These are phyloP conservation scores for Candida rishiriensis DNA, from an alignment of 805 yeast genomes.

Conservation along the genomic window DNA sequence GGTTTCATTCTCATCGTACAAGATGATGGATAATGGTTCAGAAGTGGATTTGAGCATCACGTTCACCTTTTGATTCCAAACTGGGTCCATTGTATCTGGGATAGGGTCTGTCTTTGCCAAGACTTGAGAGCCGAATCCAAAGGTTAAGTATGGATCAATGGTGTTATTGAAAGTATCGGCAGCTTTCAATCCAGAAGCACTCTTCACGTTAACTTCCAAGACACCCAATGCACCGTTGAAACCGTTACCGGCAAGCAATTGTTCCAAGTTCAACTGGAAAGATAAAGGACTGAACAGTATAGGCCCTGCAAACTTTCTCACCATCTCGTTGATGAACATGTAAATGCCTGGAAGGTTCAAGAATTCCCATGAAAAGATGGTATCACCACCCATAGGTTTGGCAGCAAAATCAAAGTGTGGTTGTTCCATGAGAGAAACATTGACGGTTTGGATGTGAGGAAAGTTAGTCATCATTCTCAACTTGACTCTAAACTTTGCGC, in stretches of 20 bases:
- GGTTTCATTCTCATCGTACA: conserved; percentile 62
- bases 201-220: conserved; percentile 59
- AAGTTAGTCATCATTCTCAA: conserved; percentile 84
- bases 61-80: conserved; percentile 77
- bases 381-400: conserved; percentile 70
- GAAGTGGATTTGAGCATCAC: conserved; percentile 69
- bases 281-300: conserved; percentile 86
- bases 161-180: conserved; percentile 71
- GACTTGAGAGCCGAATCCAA: conserved; percentile 55
- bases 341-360: conserved; percentile 83
- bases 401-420: conserved; percentile 86
- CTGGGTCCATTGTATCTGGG: conserved; percentile 64
- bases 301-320: conserved; percentile 83
- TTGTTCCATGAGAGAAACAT: conserved; percentile 77
- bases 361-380: conserved; percentile 82
- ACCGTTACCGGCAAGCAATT: conserved; percentile 78
- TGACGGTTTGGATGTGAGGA: conserved; percentile 92
- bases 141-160: conserved; percentile 81
- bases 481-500: conserved; percentile 70
- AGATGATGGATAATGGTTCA: conserved; percentile 72
- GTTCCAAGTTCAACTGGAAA: conserved; percentile 89
- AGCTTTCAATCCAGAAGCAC: conserved; percentile 66
- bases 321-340: conserved; percentile 78
- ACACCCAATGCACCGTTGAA: conserved; percentile 83
- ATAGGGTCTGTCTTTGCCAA: conserved; percentile 68